Percentiles rank a stretch among this genome's conserved stretches.
Conservation (phyloP, 352 stramenopile species). For the Aphanomyces euteiches region DNA sequence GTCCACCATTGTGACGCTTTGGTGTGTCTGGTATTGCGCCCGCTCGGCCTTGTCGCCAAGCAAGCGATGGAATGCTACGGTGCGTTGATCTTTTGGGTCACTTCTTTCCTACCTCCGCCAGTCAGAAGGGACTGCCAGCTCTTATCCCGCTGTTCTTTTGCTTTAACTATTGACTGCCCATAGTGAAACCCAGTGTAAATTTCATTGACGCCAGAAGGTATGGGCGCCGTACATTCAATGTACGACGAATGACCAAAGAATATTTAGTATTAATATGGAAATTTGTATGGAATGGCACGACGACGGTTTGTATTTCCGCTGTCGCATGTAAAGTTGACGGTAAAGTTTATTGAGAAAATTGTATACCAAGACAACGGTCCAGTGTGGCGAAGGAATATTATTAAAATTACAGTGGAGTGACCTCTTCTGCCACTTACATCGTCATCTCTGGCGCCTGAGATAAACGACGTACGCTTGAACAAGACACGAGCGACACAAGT, state of each 20-base stretch:
- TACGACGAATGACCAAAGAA: neutral
- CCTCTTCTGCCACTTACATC: constrained; percentile 20
- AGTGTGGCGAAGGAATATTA: constrained; percentile 3
- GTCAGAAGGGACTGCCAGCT: neutral
- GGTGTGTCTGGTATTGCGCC: no score
- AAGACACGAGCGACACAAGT: neutral
- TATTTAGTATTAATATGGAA: no score
- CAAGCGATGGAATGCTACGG: no score
- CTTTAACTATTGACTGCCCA: neutral
- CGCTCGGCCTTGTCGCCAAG: no score
- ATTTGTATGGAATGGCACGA: constrained; percentile 6
- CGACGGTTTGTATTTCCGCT: neutral
- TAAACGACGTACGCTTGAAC: neutral
- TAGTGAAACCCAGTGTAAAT: constrained; percentile 6
- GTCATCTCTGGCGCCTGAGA: neutral
- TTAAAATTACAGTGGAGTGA: constrained; percentile 8
- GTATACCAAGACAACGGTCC: neutral
- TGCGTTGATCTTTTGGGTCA: no score
- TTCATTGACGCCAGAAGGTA: constrained; percentile 25
- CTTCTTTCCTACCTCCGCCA: no score
- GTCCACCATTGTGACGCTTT: no score
- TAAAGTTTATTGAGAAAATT: neutral
- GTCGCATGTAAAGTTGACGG: neutral
- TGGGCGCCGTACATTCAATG: neutral
- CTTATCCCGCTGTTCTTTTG: neutral